Evolutionary conservation across 495 filamentous ascomycete genomes (phyloP).

Genomic region (Zalerion maritima): DNA sequence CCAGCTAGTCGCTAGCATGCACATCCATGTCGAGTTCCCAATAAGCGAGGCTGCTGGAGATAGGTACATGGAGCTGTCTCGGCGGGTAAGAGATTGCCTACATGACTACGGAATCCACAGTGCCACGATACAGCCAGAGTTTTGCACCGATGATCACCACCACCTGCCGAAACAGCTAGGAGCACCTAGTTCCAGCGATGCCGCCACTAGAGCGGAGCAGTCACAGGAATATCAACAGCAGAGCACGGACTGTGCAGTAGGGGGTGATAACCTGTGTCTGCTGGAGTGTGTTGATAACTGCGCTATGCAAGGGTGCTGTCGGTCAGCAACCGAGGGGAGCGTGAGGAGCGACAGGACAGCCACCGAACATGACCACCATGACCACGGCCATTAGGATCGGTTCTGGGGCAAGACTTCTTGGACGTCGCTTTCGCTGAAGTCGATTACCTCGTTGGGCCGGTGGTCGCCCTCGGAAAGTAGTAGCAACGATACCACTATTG

Average conservation of each 20-base stretch:
- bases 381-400: slow-evolving; percentile 4
- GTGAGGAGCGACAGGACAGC: background rate
- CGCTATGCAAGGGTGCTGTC: slow-evolving; percentile 58
- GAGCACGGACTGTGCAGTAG: slow-evolving; percentile 35
- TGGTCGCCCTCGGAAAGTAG: no score
- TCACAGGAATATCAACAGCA: slow-evolving; percentile 26
- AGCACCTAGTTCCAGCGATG: slow-evolving; percentile 16
- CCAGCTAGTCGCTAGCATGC: slow-evolving; percentile 79
- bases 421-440: no score
- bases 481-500: no score
- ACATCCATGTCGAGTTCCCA: slow-evolving; percentile 69
- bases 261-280: slow-evolving; percentile 50
- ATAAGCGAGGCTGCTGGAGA: slow-evolving; percentile 53
- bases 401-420: no score
- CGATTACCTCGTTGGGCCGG: no score
- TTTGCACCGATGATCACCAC: slow-evolving; percentile 45
- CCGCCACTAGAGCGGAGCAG: slow-evolving; percentile 13
- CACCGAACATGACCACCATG: slow-evolving; percentile 5
- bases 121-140: slow-evolving; percentile 97
- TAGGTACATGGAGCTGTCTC: slow-evolving; percentile 79
- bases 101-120: slow-evolving; percentile 95
- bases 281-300: slow-evolving; percentile 81
- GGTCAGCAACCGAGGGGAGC: slow-evolving; percentile 6
- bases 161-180: slow-evolving; percentile 21
- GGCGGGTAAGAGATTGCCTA: slow-evolving; percentile 64